Evolutionary conservation across 768 basidiomycete genomes (phyloP).

Genomic region (Astraeus odoratus): DNA sequence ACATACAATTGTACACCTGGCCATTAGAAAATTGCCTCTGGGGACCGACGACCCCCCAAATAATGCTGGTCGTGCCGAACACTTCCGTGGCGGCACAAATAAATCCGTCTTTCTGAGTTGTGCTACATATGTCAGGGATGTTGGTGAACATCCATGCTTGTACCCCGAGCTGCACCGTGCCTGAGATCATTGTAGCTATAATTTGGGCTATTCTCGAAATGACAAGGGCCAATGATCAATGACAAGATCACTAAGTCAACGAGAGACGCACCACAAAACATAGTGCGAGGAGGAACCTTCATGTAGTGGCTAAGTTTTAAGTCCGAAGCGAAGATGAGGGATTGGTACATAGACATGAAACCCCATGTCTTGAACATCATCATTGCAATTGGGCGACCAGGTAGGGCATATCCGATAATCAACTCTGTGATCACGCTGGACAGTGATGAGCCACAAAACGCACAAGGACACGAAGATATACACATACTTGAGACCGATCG

Average conservation of each 20-base stretch:
- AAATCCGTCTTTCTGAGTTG: conserved; percentile 37
- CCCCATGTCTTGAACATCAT: conserved; percentile 76
- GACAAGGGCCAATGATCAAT: neutral
- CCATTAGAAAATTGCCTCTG: conserved; percentile 59
- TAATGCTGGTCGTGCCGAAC: conserved; percentile 73
- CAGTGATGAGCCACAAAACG: neutral
- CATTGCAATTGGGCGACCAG: conserved; percentile 67
- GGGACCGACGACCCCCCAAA: conserved; percentile 83
- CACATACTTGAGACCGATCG: conserved; percentile 45
- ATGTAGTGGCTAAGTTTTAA: conserved; percentile 75
- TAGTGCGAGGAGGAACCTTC: conserved; percentile 61
- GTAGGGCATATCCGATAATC: conserved; percentile 50
- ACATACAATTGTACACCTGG: conserved; percentile 45
- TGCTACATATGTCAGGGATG: conserved; percentile 29
- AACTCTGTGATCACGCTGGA: conserved; percentile 64
- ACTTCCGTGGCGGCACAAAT: conserved; percentile 65
- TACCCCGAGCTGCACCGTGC: conserved; percentile 60
- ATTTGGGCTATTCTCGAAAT: conserved; percentile 48
- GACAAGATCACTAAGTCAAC: neutral
- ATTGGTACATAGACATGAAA: conserved; percentile 59
- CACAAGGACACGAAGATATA: neutral
- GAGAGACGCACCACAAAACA: conserved; percentile 43
- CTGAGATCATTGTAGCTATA: conserved; percentile 52
- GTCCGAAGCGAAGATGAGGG: conserved; percentile 63
- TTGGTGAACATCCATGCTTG: conserved; percentile 54